Conservation (phyloP, 495 filamentous ascomycete genomes). For the Schizothecium vesticola region DNA sequence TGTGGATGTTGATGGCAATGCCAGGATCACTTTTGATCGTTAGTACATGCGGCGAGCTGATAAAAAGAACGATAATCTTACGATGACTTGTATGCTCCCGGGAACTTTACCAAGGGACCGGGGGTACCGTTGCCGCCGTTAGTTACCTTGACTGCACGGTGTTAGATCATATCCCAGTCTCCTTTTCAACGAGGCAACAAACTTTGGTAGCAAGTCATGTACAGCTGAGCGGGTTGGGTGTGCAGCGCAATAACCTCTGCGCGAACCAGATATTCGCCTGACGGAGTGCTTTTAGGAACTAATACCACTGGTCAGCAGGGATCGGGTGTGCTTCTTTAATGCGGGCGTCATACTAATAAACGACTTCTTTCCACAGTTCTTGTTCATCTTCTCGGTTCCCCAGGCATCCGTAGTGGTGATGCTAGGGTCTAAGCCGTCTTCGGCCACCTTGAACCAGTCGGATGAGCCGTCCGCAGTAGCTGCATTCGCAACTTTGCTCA, state of each 20-base stretch:
- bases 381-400: constrained; percentile 38
- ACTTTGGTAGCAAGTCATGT: constrained; percentile 38
- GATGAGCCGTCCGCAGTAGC: constrained; percentile 33
- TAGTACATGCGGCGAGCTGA: constrained; percentile 1
- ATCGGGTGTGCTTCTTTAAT: neutral
- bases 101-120: constrained; percentile 24
- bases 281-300: constrained; percentile 26
- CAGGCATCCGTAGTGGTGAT: constrained; percentile 25
- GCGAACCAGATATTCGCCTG: constrained; percentile 40
- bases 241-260: constrained; percentile 44
- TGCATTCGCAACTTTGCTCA: constrained; percentile 43
- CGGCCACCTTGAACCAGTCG: constrained; percentile 44
- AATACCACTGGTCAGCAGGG: constrained; percentile 4
- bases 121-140: constrained; percentile 31
- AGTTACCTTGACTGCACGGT: constrained; percentile 5
- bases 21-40: constrained; percentile 19
- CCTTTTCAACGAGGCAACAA: constrained; percentile 5
- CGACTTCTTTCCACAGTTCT: constrained; percentile 37
- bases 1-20: constrained; percentile 29
- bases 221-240: constrained; percentile 31
- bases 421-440: constrained; percentile 22
- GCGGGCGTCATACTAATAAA: constrained; percentile 7
- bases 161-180: neutral
- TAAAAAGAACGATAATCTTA: neutral
- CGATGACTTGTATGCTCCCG: constrained; percentile 27